These are phyloP conservation scores for Vigna radiata DNA, from an alignment of 306 rosid species.

Conservation along the genomic window DNA sequence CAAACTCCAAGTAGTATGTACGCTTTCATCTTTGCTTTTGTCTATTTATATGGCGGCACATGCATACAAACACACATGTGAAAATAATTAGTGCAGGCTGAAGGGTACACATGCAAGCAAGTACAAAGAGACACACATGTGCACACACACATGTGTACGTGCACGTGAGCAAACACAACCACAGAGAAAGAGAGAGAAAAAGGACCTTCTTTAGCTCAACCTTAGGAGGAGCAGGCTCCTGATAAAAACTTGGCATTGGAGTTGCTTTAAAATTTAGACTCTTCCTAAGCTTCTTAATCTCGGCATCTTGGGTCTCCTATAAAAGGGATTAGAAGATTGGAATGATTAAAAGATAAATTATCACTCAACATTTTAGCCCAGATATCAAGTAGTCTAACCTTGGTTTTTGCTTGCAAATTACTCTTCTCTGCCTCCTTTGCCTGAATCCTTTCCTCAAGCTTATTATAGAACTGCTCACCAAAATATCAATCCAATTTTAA, in stretches of 20 bases:
- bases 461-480: constrained; percentile 78
- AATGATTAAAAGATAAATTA: constrained; percentile 28
- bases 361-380: constrained; percentile 13
- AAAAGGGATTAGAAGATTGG: constrained; percentile 31
- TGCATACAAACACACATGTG: neutral
- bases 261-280: constrained; percentile 75
- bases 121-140: neutral
- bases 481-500: constrained; percentile 28
- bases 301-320: constrained; percentile 87
- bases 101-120: constrained; percentile 18
- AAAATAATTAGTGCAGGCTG: constrained; percentile 26
- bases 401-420: constrained; percentile 82
- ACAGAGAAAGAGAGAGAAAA: constrained; percentile 10
- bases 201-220: constrained; percentile 71
- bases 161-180: neutral
- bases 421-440: constrained; percentile 90
- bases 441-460: constrained; percentile 94
- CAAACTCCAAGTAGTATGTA: constrained; percentile 2
- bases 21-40: neutral
- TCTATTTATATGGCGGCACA: constrained; percentile 9
- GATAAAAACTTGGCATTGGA: constrained; percentile 80
- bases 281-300: constrained; percentile 73
- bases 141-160: neutral
- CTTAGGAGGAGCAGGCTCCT: constrained; percentile 78
- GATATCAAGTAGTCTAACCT: constrained; percentile 60